Evolutionary conservation across 805 yeast species (phyloP), one percentile per base, ranked within the genome.

Genomic region (Pichia pseudocactophila): DNA sequence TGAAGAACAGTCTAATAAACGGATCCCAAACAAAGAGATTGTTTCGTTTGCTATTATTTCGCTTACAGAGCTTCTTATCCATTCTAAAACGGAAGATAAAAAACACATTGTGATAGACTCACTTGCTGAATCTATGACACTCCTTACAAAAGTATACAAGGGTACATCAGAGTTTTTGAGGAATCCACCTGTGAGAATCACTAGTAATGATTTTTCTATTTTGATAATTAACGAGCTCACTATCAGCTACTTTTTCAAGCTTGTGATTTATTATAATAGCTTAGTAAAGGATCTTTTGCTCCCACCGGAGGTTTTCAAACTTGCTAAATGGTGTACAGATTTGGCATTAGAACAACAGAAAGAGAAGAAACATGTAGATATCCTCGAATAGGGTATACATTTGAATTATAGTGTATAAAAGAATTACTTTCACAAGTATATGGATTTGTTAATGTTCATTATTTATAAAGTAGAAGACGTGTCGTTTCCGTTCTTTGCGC

Each of bases 281-380:
- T 68, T 76, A 36, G 61, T 83, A 46, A 80, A 80, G 55, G 88
- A 81, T 52, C 70, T 82, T 49, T 69, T 76, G 20, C 63, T 83
- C 35, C 70, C 75, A 40, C 74, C 81, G 3, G 76, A 76, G 37
- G 83, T 82, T 5, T 75, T 76, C 53, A 76, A 74, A 48, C 65
- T 82, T 48, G 86, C 86, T 15, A 79, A 80, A 54, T 77, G 85
- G 80, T 82, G 82, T 22, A 69, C 80, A 43, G 88, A 81, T 50
- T 71, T 71, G 26, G 81, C 81, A 13, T 64, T 75, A 41, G 77
- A 75, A 15, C 76, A 74, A 43, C 68, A 66, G 46, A 50, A 43
- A 40, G 64, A 58, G 41, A 61, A 61, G 42, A 26, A 41, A 4
- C 17, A 17, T 16, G 34, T 9, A 31, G 18, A 16, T 22, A 16